These are phyloP conservation scores for Chaetomiaceae sp. DNA, from an alignment of 2,329 filamentous ascomycete genomes.

Conservation along the genomic window DNA sequence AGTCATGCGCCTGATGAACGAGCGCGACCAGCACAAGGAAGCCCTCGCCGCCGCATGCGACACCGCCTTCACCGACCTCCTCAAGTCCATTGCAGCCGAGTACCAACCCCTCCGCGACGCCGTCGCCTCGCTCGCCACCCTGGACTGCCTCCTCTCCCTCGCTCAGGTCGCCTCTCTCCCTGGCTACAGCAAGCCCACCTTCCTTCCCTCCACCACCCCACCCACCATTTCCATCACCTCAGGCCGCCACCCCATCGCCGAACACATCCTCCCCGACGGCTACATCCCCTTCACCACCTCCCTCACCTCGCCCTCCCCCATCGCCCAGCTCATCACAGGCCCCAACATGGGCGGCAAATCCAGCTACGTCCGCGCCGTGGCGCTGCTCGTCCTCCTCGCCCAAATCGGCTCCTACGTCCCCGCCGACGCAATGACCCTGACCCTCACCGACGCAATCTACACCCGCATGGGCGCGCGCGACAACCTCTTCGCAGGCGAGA, in stretches of 20 bases:
- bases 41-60: conserved; percentile 89
- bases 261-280: conserved; percentile 75
- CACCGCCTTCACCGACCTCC: conserved; percentile 67
- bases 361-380: conserved; percentile 90
- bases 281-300: conserved; percentile 89
- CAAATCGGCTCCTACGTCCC: conserved; percentile 95
- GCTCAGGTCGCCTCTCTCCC: conserved; percentile 79
- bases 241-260: conserved; percentile 92
- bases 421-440: conserved; percentile 66
- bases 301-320: conserved; percentile 60
- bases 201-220: conserved; percentile 56
- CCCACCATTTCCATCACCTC: conserved; percentile 65
- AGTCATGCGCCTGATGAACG: conserved; percentile 74
- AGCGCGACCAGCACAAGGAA: conserved; percentile 93
- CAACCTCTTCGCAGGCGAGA: conserved; percentile 91
- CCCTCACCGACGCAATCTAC: conserved; percentile 85
- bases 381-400: conserved; percentile 87
- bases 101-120: conserved; percentile 89
- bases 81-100: conserved; percentile 69
- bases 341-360: conserved; percentile 99
- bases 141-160: conserved; percentile 87
- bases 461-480: conserved; percentile 95
- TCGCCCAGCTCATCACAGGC: conserved; percentile 85
- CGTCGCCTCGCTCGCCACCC: conserved; percentile 75
- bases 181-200: conserved; percentile 76